phyloP scores from a whole-genome alignment of 2,329 filamentous ascomycete genomes.

The Hirsutella thompsonii region DNA sequence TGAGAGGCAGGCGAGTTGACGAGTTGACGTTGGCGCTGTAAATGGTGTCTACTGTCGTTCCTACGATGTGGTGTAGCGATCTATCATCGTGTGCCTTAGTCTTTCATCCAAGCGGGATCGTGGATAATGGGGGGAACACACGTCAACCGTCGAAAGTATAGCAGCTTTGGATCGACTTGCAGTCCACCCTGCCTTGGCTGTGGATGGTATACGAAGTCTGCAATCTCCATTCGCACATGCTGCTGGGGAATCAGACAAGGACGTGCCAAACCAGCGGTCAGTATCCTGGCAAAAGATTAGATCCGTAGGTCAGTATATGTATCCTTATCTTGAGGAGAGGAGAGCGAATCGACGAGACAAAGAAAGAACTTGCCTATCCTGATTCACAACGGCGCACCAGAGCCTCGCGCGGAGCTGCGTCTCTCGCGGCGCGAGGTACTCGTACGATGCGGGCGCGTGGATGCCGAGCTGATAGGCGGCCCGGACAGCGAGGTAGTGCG shows the following conservation, averaged over 20 bases:
- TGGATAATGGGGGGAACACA: not conserved
- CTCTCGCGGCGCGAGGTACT: conserved; percentile 9
- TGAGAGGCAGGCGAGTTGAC: conserved; percentile 1
- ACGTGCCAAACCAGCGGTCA: conserved; percentile 10
- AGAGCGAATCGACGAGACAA: not conserved
- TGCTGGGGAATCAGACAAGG: conserved; percentile 8
- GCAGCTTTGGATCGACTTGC: conserved; percentile 4
- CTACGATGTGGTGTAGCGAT: conserved; percentile 9
- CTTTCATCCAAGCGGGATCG: not conserved
- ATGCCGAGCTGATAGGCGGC: conserved; percentile 19
- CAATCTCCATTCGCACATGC: conserved; percentile 5
- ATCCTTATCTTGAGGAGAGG: not conserved
- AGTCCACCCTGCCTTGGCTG: not conserved
- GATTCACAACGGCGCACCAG: conserved; percentile 18
- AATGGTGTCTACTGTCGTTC: conserved; percentile 7
- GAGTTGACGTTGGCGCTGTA: conserved; percentile 10
- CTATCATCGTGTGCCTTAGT: conserved; percentile 1
- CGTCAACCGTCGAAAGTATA: conserved; percentile 9
- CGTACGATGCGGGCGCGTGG: conserved; percentile 16
- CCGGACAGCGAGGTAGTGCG: conserved; percentile 17
- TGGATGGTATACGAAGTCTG: not conserved
- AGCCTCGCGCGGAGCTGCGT: conserved; percentile 14
- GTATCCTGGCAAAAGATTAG: conserved; percentile 4
- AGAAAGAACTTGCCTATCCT: conserved; percentile 13
- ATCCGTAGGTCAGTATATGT: not conserved